Percentiles rank a stretch among this genome's conserved stretches.
Evolutionary conservation across 83 land plant genomes (phyloP).

Genomic region (Picea mariana): DNA sequence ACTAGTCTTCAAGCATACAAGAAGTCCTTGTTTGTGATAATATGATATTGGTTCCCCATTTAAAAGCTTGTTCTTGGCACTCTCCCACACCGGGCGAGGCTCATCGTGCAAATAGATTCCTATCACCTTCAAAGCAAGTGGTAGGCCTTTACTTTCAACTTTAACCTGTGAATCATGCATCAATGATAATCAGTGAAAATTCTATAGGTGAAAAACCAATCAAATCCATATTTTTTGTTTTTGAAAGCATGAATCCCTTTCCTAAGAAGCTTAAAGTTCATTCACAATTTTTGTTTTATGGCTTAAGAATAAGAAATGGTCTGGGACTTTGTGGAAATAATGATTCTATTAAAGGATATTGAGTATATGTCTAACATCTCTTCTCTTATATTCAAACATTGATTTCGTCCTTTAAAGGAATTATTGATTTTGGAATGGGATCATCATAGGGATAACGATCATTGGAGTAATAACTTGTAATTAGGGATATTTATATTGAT

Average conservation of each 20-base stretch:
- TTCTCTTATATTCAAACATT: too few species aligned
- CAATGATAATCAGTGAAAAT: not conserved
- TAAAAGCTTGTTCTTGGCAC: conserved; percentile 43
- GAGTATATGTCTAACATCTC: too few species aligned
- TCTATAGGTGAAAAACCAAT: not conserved
- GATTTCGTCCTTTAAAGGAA: too few species aligned
- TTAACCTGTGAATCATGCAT: not conserved
- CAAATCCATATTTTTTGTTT: not conserved
- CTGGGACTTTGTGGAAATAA: too few species aligned
- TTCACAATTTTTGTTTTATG: not conserved
- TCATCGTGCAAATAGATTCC: not conserved
- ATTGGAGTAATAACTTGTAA: too few species aligned
- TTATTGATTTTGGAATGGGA: too few species aligned
- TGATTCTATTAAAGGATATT: too few species aligned
- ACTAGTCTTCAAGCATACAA: conserved; percentile 41
- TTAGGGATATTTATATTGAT: too few species aligned
- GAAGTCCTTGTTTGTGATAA: conserved; percentile 36
- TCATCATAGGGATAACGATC: too few species aligned
- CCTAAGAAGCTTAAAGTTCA: not conserved
- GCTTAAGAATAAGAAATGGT: not conserved
- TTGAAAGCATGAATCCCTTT: not conserved
- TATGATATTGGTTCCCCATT: conserved; percentile 31
- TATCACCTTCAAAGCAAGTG: conserved; percentile 12
- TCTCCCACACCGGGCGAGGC: conserved; percentile 33
- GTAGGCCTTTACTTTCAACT: not conserved